Evolutionary conservation across 305 asterid genomes (phyloP).

Genomic region (Fraxinus xanthoxyloides): DNA sequence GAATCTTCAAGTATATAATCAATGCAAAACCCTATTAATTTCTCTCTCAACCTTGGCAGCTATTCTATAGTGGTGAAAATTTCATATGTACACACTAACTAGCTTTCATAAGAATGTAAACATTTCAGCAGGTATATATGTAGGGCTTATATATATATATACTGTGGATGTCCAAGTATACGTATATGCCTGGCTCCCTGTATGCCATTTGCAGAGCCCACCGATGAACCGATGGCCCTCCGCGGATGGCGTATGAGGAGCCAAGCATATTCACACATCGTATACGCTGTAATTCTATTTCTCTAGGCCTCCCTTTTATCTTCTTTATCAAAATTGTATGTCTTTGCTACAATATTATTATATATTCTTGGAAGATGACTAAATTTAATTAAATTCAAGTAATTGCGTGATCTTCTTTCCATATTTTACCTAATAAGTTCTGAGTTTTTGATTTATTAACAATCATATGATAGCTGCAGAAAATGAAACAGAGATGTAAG

Average conservation of each 20-base stretch:
- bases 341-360: neutral
- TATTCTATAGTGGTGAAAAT: conserved; percentile 1
- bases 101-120: neutral
- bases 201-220: conserved; percentile 89
- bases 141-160: neutral
- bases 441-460: too few species aligned
- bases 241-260: conserved; percentile 44
- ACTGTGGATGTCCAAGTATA: conserved; percentile 8
- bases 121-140: neutral
- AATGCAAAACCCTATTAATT: conserved; percentile 1
- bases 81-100: neutral
- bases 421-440: neutral
- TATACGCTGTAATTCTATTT: neutral
- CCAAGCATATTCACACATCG: conserved; percentile 33
- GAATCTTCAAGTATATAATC: neutral
- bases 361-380: neutral
- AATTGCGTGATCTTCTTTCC: neutral
- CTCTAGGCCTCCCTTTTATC: neutral
- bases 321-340: neutral
- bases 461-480: neutral
- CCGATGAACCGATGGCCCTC: conserved; percentile 35
- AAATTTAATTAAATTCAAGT: neutral
- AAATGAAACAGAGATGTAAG: neutral
- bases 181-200: conserved; percentile 98
- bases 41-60: neutral